Conservation (phyloP, 148 eudicot genomes). For the Fagopyrum homotropicum region DNA sequence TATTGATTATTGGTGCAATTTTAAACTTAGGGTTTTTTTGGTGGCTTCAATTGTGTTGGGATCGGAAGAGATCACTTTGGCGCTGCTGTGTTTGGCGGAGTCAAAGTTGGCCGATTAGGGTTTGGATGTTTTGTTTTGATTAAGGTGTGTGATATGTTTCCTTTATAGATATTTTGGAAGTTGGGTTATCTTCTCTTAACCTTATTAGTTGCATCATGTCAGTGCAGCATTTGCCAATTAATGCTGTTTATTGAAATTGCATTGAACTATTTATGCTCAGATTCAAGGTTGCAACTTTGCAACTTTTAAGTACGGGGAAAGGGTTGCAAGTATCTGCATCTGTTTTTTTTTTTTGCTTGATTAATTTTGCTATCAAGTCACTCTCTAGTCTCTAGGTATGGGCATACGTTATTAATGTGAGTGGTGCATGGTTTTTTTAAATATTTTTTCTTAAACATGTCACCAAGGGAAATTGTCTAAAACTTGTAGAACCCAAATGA, state of each 20-base stretch:
- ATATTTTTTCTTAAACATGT: neutral
- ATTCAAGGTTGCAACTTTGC: neutral
- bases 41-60: neutral
- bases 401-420: neutral
- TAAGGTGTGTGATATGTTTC: neutral
- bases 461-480: neutral
- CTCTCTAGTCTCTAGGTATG: neutral
- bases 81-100: neutral
- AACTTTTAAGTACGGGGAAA: neutral
- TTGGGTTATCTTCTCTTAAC: neutral
- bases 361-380: neutral
- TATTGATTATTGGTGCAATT: neutral
- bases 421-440: neutral
- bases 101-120: constrained; percentile 3
- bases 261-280: constrained; percentile 4
- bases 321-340: neutral
- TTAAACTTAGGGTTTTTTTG: neutral
- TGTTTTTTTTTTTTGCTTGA: neutral
- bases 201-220: neutral
- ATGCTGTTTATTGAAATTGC: neutral
- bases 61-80: neutral
- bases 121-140: neutral
- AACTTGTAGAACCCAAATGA: neutral
- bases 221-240: neutral
- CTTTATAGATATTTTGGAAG: neutral